phyloP scores from a whole-genome alignment of 2,329 filamentous ascomycete species.

The Aspergillus luchuensis region DNA sequence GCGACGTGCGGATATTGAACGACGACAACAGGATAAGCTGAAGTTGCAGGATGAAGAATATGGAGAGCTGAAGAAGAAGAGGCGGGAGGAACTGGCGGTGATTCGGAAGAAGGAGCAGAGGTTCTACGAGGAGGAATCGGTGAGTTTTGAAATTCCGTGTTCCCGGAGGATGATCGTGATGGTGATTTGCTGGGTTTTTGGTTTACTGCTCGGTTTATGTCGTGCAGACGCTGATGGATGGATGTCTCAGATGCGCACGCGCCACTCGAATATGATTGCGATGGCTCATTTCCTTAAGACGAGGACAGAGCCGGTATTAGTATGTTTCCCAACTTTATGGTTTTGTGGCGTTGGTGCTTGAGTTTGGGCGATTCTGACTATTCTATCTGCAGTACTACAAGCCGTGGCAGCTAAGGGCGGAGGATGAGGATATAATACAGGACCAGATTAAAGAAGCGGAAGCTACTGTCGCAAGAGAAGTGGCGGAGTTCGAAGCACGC shows the following conservation, averaged over 20 bases:
- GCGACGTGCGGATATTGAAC: constrained; percentile 77
- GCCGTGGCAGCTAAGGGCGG: constrained; percentile 72
- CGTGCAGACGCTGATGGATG: constrained; percentile 27
- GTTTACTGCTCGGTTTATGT: not conserved
- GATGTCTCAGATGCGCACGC: constrained; percentile 65
- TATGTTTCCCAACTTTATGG: constrained; percentile 50
- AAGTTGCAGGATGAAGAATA: constrained; percentile 74
- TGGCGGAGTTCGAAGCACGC: constrained; percentile 61
- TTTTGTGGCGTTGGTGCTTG: not conserved
- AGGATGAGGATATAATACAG: constrained; percentile 71
- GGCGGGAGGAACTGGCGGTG: constrained; percentile 62
- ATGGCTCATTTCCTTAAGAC: constrained; percentile 75
- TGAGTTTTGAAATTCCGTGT: constrained; percentile 51
- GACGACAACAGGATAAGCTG: constrained; percentile 76
- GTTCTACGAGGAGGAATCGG: constrained; percentile 73
- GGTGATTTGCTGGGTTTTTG: not conserved
- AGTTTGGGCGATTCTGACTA: not conserved
- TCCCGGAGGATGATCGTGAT: not conserved
- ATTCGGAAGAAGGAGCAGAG: constrained; percentile 70
- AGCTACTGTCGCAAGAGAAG: constrained; percentile 64
- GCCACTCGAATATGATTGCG: constrained; percentile 71
- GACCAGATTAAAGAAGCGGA: constrained; percentile 69
- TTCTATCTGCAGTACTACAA: constrained; percentile 69
- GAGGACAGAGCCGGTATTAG: constrained; percentile 69
- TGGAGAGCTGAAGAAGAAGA: constrained; percentile 66